Evolutionary conservation across 441 rosid species (phyloP).

Genomic region (Biscutella laevigata): DNA sequence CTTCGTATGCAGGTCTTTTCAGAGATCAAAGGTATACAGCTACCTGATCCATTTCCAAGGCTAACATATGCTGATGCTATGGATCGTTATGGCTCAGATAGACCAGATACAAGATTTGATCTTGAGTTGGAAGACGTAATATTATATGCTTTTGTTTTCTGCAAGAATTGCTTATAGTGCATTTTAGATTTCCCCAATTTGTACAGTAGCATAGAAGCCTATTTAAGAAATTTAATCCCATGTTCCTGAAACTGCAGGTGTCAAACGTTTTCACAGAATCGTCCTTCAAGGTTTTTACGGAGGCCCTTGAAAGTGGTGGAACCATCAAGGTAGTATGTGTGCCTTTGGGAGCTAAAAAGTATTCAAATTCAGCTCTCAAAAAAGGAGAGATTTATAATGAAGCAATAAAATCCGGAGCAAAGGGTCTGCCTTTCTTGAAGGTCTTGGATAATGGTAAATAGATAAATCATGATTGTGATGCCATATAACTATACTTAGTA

Average conservation of each 20-base stretch:
- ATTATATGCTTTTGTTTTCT: constrained; percentile 14
- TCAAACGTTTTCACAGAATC: constrained; percentile 57
- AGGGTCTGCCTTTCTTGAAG: constrained; percentile 88
- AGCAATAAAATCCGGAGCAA: constrained; percentile 86
- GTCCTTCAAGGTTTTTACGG: constrained; percentile 69
- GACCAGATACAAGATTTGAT: constrained; percentile 87
- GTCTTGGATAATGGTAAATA: constrained; percentile 69
- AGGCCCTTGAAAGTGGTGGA: constrained; percentile 62
- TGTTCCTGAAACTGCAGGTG: constrained; percentile 48
- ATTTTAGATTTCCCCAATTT: background rate
- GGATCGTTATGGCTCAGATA: constrained; percentile 83
- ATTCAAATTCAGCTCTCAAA: constrained; percentile 81
- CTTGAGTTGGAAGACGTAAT: constrained; percentile 87
- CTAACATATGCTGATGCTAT: constrained; percentile 88
- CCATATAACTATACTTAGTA: background rate
- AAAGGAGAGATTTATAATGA: constrained; percentile 76
- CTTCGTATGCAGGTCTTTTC: constrained; percentile 54
- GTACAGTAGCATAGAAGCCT: background rate
- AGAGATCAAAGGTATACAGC: constrained; percentile 70
- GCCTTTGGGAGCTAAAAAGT: constrained; percentile 65
- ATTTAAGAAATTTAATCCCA: background rate
- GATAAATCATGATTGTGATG: background rate
- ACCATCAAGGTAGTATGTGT: constrained; percentile 65
- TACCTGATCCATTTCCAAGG: constrained; percentile 79
- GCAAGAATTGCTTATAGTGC: background rate